These are phyloP conservation scores for Turnera subulata DNA, from an alignment of 345 rosid species.

Conservation along the genomic window DNA sequence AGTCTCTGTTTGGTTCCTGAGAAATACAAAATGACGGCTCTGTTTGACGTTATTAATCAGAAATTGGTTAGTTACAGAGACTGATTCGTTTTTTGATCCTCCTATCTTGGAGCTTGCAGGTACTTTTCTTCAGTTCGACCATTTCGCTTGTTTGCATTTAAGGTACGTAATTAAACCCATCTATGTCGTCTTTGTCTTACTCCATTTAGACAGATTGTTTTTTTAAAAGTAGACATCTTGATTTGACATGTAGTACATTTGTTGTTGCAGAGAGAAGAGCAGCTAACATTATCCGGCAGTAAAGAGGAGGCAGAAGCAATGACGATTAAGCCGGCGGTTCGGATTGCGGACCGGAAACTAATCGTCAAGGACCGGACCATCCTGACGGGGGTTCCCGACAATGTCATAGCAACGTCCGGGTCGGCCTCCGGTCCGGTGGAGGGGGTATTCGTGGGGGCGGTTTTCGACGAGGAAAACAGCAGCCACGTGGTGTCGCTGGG, in stretches of 20 bases:
- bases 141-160: constrained; percentile 30
- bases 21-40: neutral
- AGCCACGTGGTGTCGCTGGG: constrained; percentile 69
- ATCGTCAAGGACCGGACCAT: constrained; percentile 60
- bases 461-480: constrained; percentile 54
- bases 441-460: constrained; percentile 77
- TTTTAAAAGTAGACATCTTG: neutral
- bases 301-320: constrained; percentile 30
- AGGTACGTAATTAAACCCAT: constrained; percentile 30
- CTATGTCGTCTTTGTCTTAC: neutral
- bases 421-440: constrained; percentile 61
- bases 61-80: constrained; percentile 21
- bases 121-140: constrained; percentile 25
- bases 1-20: constrained; percentile 9
- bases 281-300: constrained; percentile 15
- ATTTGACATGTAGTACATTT: neutral
- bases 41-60: too few relatives aligned
- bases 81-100: constrained; percentile 13
- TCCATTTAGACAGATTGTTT: neutral
- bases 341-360: constrained; percentile 58
- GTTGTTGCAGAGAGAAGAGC: constrained; percentile 40
- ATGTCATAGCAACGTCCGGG: constrained; percentile 61
- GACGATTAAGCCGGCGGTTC: constrained; percentile 83
- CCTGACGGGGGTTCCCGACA: constrained; percentile 64
- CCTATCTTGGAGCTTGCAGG: constrained; percentile 45